Evolutionary conservation across 2,329 filamentous ascomycete species (phyloP), one percentile per base, ranked within the genome.

Genomic region (Fusarium scirpi): DNA sequence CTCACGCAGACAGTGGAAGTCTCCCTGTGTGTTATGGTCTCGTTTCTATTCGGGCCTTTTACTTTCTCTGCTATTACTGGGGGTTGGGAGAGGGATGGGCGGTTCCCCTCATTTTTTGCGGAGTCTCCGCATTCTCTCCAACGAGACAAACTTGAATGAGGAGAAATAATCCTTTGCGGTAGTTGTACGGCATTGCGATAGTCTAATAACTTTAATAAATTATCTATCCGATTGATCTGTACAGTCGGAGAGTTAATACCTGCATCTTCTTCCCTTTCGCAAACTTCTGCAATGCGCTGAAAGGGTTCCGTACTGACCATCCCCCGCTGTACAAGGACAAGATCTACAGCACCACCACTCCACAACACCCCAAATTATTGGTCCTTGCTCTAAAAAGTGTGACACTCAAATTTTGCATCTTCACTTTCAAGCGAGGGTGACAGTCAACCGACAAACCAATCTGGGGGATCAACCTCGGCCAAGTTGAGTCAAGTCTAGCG

Each of bases 121-220:
- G 67, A 70, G 68, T 41, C 68, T 70, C 68, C 68, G 67, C 67
- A 71, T 65, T 54, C 48, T 64, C 63, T 71, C 67, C 67, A 71
- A 70, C 49, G 20, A 24, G 24, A 24, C 24, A n/a, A n/a, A n/a
- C n/a, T n/a, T n/a, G n/a, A 27, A 43, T 34, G 34, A 27, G 0
- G 48, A 38, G 59, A 48, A n/a, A 52, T 27, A 13, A 24, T n/a
- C 8, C 10, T 27, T 20, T 6, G 18, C 49, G 24, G 32, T 25
- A n/a, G 40, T n/a, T 52, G 2, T 27, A 40, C 16, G 4, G 6
- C 10, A 38, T 38, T 16, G 6, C 8, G 12, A 32, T 6, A 12
- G 4, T 49, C 16, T 38, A n/a, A 38, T 38, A 38, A n/a, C 34
- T 38, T 38, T 38, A 38, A 38, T 38, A 11, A 11, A n/a, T 18